Evolutionary conservation across 129 eudicot species (phyloP), one percentile per base, ranked within the genome.

Genomic region (Lactuca saligna): DNA sequence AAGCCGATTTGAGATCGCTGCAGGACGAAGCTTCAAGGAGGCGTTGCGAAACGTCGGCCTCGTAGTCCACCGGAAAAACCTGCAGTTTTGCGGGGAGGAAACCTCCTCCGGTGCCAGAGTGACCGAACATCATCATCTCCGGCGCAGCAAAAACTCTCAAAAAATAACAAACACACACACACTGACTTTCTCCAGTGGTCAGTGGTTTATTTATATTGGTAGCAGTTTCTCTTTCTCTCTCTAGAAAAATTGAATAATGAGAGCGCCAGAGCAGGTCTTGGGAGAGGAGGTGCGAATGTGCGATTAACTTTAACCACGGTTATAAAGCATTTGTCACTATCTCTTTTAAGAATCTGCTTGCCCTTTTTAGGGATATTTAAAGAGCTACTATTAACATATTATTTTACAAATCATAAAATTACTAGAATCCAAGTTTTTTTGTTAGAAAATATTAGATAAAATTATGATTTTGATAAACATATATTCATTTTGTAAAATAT

Each of bases 51-150:
- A 83, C 85, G 67, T 87, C 90, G 17, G 88, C 84, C 49, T 84
- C 95, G 85, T 84, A 85, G 75, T 93, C 84, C 12, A 93, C 85
- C 6, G 98, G 98, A 73, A 79, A 86, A 7, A 93, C 83, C 54
- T 89, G 98, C 46, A 79, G 86, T 16, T 68, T 81, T 20, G 83
- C 72, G 33, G 82, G 80, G 39, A 89, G 83, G 10, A 88, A 94
- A 38, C 82, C 84, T 71, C 75, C 77, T 11, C 80, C 86, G 66
- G 77, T 57, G 46, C 56, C 67, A n/a, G 85, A 79, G 76, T 83
- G 88, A 13, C 96, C 72, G 35, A 91, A 84, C 70, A 88, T 86
- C 89, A 83, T 91, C 94, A 86, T 84, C 65, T 70, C 75, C 77
- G 83, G 74, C 60, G 44, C 42, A 29, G 35, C 4, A 68, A 79